Base-by-base conservation (phyloP, 192 early-diverging fungal species). In the Phycomyces blakesleeanus region DNA sequence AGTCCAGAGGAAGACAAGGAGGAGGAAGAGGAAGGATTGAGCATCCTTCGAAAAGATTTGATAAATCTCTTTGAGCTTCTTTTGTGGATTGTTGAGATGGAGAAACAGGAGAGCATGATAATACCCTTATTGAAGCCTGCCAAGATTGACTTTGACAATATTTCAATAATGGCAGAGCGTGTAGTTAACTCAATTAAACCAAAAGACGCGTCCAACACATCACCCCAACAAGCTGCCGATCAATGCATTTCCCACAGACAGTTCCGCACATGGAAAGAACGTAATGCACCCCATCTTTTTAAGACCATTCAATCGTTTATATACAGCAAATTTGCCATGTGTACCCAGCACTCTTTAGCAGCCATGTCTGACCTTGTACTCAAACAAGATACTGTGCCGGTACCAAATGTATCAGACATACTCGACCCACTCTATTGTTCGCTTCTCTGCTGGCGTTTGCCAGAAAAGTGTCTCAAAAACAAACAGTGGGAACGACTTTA, bases 391-490 rank as follows among this genome's bases (percentile, higher is more conserved):
- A 58, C 37, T 21, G 39, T 38, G 15, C 71, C 71, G 1, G 18
- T 39, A 6, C 51, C 55, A 5, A 55, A 63, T 55, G 24, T 47
- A 24, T 53, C 77, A 0, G 61, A 70, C 18, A 65, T 83, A 8
- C 66, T 83, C 11, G 74, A 61, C 5, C 57, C 73, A 0, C 59
- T 76, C 6, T 64, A 76, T 39, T 37, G 71, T 14, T 70, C 74
- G 18, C 27, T 81, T 0, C 16, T 84, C 0, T 73, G 63, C 11
- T 84, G 82, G 82, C 69, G 69, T 49, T 44, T 84, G 3, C 80
- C 82, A 3, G 59, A 62, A 4, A 41, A 41, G 14, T 59, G 55
- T 18, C 49, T 75, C 3, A 44, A 27, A 5, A 34, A 65, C 14
- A 75, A 71, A 3, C 56, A 67, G 3, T 68, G 81, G 72, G 65